Evolutionary conservation across 805 yeast species (phyloP).

Genomic region (Myxozyma kluyveri): DNA sequence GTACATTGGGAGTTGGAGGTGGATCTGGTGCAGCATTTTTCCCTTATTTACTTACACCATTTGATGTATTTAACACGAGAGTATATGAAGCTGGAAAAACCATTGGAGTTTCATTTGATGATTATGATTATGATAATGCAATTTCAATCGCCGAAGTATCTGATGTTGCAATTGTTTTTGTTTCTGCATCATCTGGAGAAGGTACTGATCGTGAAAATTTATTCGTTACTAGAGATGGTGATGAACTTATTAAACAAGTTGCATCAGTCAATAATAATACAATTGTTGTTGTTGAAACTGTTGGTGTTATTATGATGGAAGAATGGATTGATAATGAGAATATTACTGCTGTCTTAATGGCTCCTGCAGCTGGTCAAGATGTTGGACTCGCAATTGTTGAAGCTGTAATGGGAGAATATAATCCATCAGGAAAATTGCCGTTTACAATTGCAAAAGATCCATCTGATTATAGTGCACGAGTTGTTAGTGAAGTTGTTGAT

Average conservation of each 20-base stretch:
- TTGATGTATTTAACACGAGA: conserved; percentile 51
- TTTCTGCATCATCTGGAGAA: conserved; percentile 56
- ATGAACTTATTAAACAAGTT: conserved; percentile 49
- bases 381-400: conserved; percentile 59
- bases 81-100: conserved; percentile 49
- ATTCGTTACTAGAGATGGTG: conserved; percentile 58
- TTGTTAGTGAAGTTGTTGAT: conserved; percentile 33
- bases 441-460: conserved; percentile 58
- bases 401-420: conserved; percentile 57
- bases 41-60: conserved; percentile 58
- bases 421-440: conserved; percentile 63
- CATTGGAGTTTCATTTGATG: conserved; percentile 47
- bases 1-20: conserved; percentile 57
- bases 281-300: conserved; percentile 57
- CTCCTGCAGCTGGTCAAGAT: conserved; percentile 57
- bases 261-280: conserved; percentile 54
- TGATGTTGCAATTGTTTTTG: conserved; percentile 56
- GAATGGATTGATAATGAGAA: conserved; percentile 55
- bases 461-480: conserved; percentile 46
- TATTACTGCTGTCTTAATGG: conserved; percentile 55
- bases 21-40: conserved; percentile 61
- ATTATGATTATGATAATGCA: conserved; percentile 47
- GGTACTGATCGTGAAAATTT: conserved; percentile 60
- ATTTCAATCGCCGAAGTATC: conserved; percentile 49
- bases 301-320: conserved; percentile 61